Conservation (phyloP, 169 alveolate species). For the Plasmodium ovale region DNA sequence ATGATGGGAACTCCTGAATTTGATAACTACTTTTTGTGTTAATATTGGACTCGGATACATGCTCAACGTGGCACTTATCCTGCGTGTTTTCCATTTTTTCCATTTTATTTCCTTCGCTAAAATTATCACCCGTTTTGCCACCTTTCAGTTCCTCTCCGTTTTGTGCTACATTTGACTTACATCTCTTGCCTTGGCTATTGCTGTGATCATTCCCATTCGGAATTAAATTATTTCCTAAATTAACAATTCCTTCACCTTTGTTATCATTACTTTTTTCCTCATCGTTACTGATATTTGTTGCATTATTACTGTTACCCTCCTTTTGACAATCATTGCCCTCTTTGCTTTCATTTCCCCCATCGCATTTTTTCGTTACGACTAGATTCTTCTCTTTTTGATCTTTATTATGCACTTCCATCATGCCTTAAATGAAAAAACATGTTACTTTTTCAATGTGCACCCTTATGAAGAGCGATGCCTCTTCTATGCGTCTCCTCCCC, state of each 20-base stretch:
- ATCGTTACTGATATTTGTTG: too few species aligned
- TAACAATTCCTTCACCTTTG: too few species aligned
- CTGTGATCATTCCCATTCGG: too few species aligned
- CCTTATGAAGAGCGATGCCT: background rate
- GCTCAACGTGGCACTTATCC: background rate
- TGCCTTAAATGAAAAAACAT: background rate
- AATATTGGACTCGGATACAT: too few species aligned
- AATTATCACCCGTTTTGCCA: background rate
- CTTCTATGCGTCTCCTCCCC: too few species aligned
- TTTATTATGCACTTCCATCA: background rate
- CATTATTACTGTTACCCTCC: too few species aligned
- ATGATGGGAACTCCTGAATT: background rate
- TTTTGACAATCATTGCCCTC: background rate
- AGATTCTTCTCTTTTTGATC: background rate
- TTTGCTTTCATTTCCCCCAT: background rate
- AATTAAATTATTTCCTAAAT: too few species aligned
- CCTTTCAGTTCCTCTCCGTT: too few species aligned
- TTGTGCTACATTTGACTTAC: too few species aligned
- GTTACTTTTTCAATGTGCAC: background rate
- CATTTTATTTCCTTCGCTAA: slow-evolving; percentile 1
- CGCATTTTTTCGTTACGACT: too few species aligned
- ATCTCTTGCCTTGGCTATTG: too few species aligned
- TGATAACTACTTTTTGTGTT: background rate
- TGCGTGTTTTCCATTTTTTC: background rate
- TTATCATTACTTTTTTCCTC: too few species aligned